phyloP scores from a whole-genome alignment of 2,329 filamentous ascomycete species.

The Rhinocladiella mackenziei region DNA sequence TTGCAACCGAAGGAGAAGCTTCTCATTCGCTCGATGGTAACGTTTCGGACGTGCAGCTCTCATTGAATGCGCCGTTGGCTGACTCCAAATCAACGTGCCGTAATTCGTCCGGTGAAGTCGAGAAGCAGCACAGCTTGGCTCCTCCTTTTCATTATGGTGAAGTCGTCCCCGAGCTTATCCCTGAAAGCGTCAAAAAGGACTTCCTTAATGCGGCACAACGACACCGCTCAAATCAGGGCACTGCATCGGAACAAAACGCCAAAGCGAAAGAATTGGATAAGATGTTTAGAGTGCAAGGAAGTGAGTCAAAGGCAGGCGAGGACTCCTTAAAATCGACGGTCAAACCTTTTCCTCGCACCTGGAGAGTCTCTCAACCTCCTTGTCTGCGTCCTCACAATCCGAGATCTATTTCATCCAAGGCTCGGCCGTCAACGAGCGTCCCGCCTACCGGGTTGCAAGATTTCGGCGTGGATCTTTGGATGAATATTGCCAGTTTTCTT shows the following conservation, averaged over 20 bases:
- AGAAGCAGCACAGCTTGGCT: background rate
- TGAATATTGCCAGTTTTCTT: constrained; percentile 53
- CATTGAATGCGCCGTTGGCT: too few species aligned
- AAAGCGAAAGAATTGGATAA: too few species aligned
- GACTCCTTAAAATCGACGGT: too few species aligned
- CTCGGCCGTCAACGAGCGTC: background rate
- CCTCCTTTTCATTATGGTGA: constrained; percentile 15
- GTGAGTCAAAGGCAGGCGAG: too few species aligned
- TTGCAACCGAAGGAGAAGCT: too few species aligned
- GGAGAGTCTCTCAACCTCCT: too few species aligned
- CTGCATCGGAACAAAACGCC: background rate
- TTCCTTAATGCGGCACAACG: constrained; percentile 7
- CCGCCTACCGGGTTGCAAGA: constrained; percentile 3
- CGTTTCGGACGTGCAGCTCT: too few species aligned
- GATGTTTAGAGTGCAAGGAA: too few species aligned
- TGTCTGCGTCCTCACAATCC: too few species aligned
- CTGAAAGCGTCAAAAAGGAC: constrained; percentile 10
- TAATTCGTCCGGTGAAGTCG: background rate
- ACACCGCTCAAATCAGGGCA: background rate
- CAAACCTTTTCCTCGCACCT: too few species aligned
- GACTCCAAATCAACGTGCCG: too few species aligned
- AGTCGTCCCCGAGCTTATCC: constrained; percentile 18
- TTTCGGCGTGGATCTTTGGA: constrained; percentile 61
- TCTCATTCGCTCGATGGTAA: too few species aligned
- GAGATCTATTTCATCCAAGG: background rate